Percentiles rank a stretch among this genome's conserved stretches.
Conservation (phyloP, 1,139 yeast genomes). For the Wickerhamomyces sp. region DNA sequence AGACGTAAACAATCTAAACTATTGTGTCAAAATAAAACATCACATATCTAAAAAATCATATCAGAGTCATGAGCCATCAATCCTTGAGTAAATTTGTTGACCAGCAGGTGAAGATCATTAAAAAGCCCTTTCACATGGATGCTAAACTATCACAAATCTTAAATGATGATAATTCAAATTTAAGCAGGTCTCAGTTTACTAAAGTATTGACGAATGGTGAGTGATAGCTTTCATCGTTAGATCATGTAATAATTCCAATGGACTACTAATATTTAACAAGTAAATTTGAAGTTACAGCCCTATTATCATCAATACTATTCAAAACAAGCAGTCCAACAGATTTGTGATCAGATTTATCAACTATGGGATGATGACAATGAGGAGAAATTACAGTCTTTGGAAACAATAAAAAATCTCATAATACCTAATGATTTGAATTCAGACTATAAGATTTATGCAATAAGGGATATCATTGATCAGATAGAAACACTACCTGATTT, state of each 20-base stretch:
- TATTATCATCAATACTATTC: constrained; percentile 14
- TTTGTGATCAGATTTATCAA: constrained; percentile 16
- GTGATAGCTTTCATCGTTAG: neutral
- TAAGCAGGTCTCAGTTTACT: neutral
- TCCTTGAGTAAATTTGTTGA: constrained; percentile 7
- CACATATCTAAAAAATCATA: neutral
- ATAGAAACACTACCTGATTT: constrained; percentile 15
- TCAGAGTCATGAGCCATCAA: neutral
- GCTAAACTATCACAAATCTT: constrained; percentile 1
- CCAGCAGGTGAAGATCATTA: constrained; percentile 7
- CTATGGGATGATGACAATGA: constrained; percentile 11
- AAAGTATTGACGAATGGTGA: neutral
- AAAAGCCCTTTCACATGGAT: constrained; percentile 7
- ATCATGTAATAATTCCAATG: neutral
- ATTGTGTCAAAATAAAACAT: neutral
- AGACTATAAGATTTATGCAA: constrained; percentile 13
- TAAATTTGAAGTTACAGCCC: constrained; percentile 7
- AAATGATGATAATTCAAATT: neutral
- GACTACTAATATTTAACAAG: constrained; percentile 4
- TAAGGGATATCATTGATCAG: constrained; percentile 14
- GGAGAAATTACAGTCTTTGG: constrained; percentile 4
- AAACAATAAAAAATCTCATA: constrained; percentile 6
- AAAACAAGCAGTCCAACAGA: constrained; percentile 18
- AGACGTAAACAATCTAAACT: neutral
- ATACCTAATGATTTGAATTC: constrained; percentile 14